Evolutionary conservation across 139 green algal genomes (phyloP).

Genomic region (Astrephomene gubernaculifera): DNA sequence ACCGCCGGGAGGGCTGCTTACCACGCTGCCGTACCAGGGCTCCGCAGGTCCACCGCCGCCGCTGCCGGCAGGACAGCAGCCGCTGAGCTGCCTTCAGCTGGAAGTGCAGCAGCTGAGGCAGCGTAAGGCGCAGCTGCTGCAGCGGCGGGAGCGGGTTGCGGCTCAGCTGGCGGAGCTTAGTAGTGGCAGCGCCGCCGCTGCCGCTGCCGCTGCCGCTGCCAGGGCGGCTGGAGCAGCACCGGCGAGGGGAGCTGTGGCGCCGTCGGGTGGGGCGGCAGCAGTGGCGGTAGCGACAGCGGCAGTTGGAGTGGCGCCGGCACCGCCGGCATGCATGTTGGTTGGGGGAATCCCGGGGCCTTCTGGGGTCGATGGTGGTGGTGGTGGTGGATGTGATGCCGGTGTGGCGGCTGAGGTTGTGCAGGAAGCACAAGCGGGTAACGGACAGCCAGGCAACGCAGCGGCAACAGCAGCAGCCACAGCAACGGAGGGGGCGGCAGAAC

Average conservation of each 20-base stretch:
- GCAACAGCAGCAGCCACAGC: not conserved
- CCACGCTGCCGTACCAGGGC: too few species aligned
- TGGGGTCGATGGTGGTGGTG: too few species aligned
- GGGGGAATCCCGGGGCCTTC: too few species aligned
- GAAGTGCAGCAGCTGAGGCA: constrained; percentile 27
- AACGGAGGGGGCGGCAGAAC: not conserved
- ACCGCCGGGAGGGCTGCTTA: not conserved
- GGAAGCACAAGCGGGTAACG: too few species aligned
- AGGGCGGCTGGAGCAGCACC: not conserved
- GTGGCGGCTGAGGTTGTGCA: too few species aligned
- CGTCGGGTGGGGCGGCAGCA: not conserved
- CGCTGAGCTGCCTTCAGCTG: not conserved
- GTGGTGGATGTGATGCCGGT: too few species aligned
- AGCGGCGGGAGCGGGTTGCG: not conserved
- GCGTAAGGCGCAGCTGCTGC: not conserved
- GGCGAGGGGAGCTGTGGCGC: not conserved
- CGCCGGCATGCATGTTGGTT: too few species aligned
- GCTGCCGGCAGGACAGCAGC: not conserved
- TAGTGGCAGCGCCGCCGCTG: not conserved
- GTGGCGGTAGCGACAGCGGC: too few species aligned
- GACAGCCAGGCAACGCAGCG: not conserved
- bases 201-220: not conserved
- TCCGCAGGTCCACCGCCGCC: too few species aligned
- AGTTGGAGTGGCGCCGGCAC: not conserved
- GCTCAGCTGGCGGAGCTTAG: not conserved